Evolutionary conservation across 345 rosid genomes (phyloP), one percentile per base, ranked within the genome.

Genomic region (Ricinus communis): DNA sequence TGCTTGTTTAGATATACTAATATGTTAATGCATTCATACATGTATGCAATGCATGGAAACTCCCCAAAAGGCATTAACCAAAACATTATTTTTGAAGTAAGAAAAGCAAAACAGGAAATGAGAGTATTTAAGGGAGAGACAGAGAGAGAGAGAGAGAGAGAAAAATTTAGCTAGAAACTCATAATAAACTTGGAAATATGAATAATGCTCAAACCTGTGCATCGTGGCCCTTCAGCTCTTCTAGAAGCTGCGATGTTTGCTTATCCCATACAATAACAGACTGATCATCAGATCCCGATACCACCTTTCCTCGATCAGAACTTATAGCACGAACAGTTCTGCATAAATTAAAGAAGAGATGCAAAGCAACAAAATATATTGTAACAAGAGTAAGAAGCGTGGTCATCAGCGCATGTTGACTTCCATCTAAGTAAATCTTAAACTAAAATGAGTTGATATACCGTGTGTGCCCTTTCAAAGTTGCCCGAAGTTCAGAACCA

Each of bases 211-310:
- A 77, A 84, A 95, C 99, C 99, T 88, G 96, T 45, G 86, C 85
- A 74, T 93, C 93, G 56, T 96, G 99, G 77, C 98, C 98, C 83
- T 93, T 92, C 74, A 96, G 86, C 81, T 88, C 99, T 85, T 93
- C 97, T 55, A 91, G 86, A 78, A 93, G 91, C 83, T 88, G 93
- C 54, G 86, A 81, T 70, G 96, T 91, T 80, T 93, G 98, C 85
- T 96, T 96, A 76, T 96, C 98, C 99, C 99, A 96, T 54, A 96
- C 97, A 75, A 93, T 84, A 71, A 96, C 87, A 77, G 98, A 88
- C 68, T 83, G 89, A 84, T 96, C 99, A 82, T 96, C 99, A 46
- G 99, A 91, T 80, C 99, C 99, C 24, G 99, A 96, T 56, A 93
- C 99, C 61, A 96, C 85, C 89, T 96, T 96, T 69, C 85, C 96